These are phyloP conservation scores for Tylopilus balloui DNA, from an alignment of 768 basidiomycete genomes.

Conservation along the genomic window DNA sequence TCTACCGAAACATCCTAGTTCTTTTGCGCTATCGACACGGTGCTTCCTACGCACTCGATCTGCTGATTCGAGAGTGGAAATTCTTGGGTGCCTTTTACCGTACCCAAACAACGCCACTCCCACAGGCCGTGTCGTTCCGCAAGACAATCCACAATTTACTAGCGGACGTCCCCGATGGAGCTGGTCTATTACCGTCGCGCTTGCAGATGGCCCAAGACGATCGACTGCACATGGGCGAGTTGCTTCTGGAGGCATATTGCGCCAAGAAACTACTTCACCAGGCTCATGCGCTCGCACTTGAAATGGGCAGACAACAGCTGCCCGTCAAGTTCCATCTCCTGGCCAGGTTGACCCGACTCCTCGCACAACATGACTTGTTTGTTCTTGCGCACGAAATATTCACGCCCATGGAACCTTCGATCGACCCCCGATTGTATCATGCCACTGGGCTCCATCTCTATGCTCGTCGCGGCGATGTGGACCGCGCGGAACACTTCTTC, in stretches of 20 bases:
- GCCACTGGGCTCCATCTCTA: constrained; percentile 49
- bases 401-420: constrained; percentile 25
- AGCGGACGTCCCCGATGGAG: constrained; percentile 33
- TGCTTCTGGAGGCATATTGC: constrained; percentile 42
- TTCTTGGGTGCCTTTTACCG: constrained; percentile 25
- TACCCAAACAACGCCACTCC: background rate
- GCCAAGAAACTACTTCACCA: constrained; percentile 30
- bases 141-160: constrained; percentile 25
- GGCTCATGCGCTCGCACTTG: constrained; percentile 38
- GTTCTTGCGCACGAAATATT: constrained; percentile 44
- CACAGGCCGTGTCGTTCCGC: constrained; percentile 27
- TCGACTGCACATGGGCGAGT: constrained; percentile 32
- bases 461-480: constrained; percentile 48
- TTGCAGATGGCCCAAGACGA: constrained; percentile 25
- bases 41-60: constrained; percentile 33
- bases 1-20: constrained; percentile 37
- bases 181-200: constrained; percentile 19
- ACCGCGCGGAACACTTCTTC: constrained; percentile 43
- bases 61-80: constrained; percentile 39
- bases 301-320: constrained; percentile 38
- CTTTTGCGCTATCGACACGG: constrained; percentile 34
- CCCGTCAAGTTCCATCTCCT: constrained; percentile 27
- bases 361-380: constrained; percentile 39
- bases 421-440: constrained; percentile 22
- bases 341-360: constrained; percentile 38